These are phyloP conservation scores for Arthrocladium fulminans DNA, from an alignment of 2,329 filamentous ascomycete species.

Conservation along the genomic window DNA sequence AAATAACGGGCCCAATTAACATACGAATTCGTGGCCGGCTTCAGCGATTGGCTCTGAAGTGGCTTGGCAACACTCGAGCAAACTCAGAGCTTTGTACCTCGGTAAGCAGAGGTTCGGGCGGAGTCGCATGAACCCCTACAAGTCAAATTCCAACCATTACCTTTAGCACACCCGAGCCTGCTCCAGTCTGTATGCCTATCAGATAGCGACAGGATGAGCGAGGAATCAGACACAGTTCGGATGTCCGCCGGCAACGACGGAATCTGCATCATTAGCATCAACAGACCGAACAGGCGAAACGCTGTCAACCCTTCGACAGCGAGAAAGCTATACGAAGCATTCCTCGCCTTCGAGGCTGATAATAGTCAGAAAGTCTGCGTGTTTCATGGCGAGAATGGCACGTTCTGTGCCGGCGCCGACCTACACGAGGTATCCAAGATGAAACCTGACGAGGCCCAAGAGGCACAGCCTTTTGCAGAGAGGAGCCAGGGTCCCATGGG, in stretches of 20 bases:
- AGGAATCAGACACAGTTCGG: not conserved
- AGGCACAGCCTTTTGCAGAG: slow-evolving; percentile 28
- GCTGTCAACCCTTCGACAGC: slow-evolving; percentile 45
- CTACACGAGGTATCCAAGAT: slow-evolving; percentile 23
- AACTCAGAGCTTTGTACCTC: no score
- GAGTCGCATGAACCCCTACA: no score
- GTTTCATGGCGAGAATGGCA: slow-evolving; percentile 39
- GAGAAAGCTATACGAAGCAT: slow-evolving; percentile 39
- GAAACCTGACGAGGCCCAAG: slow-evolving; percentile 11
- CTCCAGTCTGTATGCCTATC: no score
- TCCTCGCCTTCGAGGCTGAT: slow-evolving; percentile 44
- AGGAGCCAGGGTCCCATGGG: slow-evolving; percentile 44
- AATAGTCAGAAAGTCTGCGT: slow-evolving; percentile 45
- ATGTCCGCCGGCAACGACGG: slow-evolving; percentile 24
- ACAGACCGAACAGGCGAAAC: slow-evolving; percentile 44
- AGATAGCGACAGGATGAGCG: not conserved
- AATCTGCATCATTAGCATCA: slow-evolving; percentile 49
- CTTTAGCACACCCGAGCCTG: no score
- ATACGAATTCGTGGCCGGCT: no score
- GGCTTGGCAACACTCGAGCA: no score
- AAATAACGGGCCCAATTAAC: no score
- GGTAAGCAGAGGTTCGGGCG: no score
- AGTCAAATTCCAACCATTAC: no score
- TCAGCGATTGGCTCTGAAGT: no score
- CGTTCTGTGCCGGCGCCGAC: slow-evolving; percentile 49